These are phyloP conservation scores for Lentinula sp. DNA, from an alignment of 768 basidiomycete genomes.

Conservation along the genomic window DNA sequence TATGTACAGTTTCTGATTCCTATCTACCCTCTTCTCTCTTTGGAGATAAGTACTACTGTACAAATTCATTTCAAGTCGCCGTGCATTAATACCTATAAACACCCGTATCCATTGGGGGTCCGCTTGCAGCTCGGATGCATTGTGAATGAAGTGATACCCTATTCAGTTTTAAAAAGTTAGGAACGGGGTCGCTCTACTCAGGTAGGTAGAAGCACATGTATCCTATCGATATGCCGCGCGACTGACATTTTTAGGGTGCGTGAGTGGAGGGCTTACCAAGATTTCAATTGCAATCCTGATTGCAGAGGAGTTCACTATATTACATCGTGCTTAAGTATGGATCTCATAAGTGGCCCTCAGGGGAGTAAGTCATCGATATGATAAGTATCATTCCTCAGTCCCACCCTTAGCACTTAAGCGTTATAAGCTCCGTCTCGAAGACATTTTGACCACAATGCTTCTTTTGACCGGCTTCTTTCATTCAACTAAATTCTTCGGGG, in stretches of 20 bases:
- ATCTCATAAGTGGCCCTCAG: neutral
- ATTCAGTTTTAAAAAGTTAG: neutral
- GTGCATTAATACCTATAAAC: neutral
- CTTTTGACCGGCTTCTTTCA: neutral
- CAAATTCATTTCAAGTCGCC: neutral
- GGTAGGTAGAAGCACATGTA: neutral
- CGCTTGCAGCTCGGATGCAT: neutral
- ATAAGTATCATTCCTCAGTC: neutral
- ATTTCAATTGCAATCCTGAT: neutral
- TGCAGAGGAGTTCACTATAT: neutral
- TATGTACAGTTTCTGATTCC: neutral
- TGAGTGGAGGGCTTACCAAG: neutral
- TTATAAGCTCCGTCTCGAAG: neutral
- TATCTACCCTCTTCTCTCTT: neutral
- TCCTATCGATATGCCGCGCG: neutral
- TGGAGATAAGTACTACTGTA: neutral
- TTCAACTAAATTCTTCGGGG: neutral
- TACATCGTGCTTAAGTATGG: neutral
- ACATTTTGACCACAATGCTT: neutral
- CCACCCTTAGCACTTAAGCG: neutral
- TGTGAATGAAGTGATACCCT: neutral
- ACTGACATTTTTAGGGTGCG: neutral
- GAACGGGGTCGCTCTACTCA: neutral
- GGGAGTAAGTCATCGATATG: constrained; percentile 14
- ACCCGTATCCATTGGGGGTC: neutral